Conservation (phyloP, 1,284 basidiomycete species). For the Hymenochaete sp. region DNA sequence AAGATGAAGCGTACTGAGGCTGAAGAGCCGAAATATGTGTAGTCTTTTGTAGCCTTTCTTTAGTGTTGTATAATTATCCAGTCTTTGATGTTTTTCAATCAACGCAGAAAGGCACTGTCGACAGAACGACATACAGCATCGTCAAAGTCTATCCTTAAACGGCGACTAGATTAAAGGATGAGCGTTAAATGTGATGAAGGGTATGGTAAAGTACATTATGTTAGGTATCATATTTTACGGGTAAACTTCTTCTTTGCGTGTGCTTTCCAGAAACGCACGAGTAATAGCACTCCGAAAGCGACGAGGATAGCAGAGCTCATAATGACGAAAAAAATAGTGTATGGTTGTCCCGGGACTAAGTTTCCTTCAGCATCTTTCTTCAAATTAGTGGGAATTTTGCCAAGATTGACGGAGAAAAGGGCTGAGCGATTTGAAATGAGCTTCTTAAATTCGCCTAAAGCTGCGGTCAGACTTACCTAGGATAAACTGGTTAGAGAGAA, state of each 20-base stretch:
- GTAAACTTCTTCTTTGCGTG: slow-evolving; percentile 34
- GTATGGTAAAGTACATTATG: neutral
- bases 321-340: slow-evolving; percentile 42
- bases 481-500: slow-evolving; percentile 61
- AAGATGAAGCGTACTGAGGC: neutral
- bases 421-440: slow-evolving; percentile 35
- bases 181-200: neutral
- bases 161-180: too few relatives aligned
- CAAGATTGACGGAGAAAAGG: slow-evolving; percentile 54
- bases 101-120: neutral
- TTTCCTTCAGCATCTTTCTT: too few relatives aligned
- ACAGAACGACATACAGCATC: too few relatives aligned
- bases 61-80: neutral
- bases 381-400: slow-evolving; percentile 31
- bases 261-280: slow-evolving; percentile 55
- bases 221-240: slow-evolving; percentile 10
- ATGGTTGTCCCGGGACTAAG: slow-evolving; percentile 21
- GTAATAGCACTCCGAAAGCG: slow-evolving; percentile 29
- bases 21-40: slow-evolving; percentile 11
- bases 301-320: slow-evolving; percentile 35
- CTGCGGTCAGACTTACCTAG: slow-evolving; percentile 39
- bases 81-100: neutral
- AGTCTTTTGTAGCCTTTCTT: too few relatives aligned
- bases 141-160: too few relatives aligned
- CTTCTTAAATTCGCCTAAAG: slow-evolving; percentile 19